phyloP scores from a whole-genome alignment of 345 rosid genomes.

The Chamaenerion angustifolium region DNA sequence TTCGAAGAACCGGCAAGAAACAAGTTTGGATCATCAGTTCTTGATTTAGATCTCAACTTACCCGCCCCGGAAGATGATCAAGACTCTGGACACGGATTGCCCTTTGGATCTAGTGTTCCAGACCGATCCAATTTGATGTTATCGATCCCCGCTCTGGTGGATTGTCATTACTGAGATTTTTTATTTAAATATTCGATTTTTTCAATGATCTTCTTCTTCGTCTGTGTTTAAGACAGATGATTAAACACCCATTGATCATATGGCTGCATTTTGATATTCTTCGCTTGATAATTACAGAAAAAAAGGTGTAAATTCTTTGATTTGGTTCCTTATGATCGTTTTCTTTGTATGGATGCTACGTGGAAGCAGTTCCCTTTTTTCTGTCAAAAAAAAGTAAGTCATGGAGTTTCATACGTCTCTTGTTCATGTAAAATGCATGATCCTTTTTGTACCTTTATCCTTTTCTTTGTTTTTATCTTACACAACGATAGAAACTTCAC shows the following conservation, averaged over 20 bases:
- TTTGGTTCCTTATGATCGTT: too few species aligned
- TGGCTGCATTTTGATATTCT: background rate
- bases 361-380: too few species aligned
- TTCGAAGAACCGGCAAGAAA: slow-evolving; percentile 29
- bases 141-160: slow-evolving; percentile 75
- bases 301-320: too few species aligned
- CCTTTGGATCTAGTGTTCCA: slow-evolving; percentile 50
- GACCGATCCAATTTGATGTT: slow-evolving; percentile 30
- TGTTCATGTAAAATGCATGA: too few species aligned
- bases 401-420: too few species aligned
- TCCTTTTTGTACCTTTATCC: too few species aligned
- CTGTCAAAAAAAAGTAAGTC: too few species aligned
- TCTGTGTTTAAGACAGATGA: background rate
- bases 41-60: slow-evolving; percentile 89
- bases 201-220: background rate
- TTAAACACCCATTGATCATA: background rate
- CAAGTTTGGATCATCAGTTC: slow-evolving; percentile 20
- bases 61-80: slow-evolving; percentile 79
- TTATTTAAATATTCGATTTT: background rate
- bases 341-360: too few species aligned
- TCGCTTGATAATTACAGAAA: background rate
- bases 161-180: slow-evolving; percentile 63
- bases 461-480: too few species aligned
- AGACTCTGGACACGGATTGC: slow-evolving; percentile 13
- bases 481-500: too few species aligned